phyloP scores from a whole-genome alignment of 768 basidiomycete genomes.

The Tricholoma flavovirens region DNA sequence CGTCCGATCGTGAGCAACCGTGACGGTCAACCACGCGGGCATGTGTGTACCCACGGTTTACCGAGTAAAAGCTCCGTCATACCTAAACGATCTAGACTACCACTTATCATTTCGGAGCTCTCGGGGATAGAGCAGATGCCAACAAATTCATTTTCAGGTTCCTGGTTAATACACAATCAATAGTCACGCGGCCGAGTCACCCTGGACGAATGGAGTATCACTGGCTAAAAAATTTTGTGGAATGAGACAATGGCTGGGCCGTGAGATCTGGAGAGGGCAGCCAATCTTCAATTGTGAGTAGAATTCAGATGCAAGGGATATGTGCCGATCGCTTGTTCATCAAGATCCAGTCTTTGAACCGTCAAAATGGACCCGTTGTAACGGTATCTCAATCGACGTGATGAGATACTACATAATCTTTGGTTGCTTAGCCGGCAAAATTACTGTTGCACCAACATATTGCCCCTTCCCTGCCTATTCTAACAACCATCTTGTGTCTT shows the following conservation, averaged over 20 bases:
- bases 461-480: constrained; percentile 10
- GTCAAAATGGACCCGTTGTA: constrained; percentile 3
- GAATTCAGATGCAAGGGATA: constrained; percentile 6
- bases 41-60: background rate
- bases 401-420: constrained; percentile 17
- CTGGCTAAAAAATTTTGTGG: background rate
- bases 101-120: constrained; percentile 2
- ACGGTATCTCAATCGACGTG: constrained; percentile 7
- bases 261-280: background rate
- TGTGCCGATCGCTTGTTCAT: constrained; percentile 7
- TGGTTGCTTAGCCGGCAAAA: constrained; percentile 14
- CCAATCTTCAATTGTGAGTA: background rate
- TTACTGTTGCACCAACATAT: constrained; percentile 13
- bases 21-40: background rate
- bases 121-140: background rate
- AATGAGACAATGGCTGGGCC: background rate
- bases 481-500: constrained; percentile 20
- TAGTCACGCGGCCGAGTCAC: background rate
- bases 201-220: background rate
- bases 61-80: background rate
- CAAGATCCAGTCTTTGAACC: constrained; percentile 5
- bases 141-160: constrained; percentile 2
- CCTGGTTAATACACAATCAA: constrained; percentile 1
- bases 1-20: constrained; percentile 4
- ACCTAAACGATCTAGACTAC: constrained; percentile 1